Conservation (phyloP, 2,329 filamentous ascomycete species). For the Calonectria pseudoreteaudii region DNA sequence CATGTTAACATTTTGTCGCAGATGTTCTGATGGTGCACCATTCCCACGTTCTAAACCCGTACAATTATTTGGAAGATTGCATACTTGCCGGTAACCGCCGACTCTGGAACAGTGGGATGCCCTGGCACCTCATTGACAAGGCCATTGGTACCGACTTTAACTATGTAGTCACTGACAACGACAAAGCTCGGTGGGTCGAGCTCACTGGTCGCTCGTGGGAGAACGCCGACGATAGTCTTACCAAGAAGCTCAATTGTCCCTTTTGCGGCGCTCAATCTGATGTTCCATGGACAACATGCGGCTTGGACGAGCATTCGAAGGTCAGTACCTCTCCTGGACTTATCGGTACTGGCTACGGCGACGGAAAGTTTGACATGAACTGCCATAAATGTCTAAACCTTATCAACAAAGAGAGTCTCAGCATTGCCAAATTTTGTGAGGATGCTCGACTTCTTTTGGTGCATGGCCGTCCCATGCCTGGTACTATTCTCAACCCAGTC, state of each 20-base stretch:
- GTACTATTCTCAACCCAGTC: conserved; percentile 70
- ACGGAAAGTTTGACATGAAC: conserved; percentile 61
- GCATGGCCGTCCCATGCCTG: conserved; percentile 69
- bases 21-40: conserved; percentile 83
- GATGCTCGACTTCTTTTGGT: conserved; percentile 62
- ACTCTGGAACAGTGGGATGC: conserved; percentile 69
- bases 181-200: conserved; percentile 56
- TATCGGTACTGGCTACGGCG: conserved; percentile 69
- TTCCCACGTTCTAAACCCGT: conserved; percentile 76
- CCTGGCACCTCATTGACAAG: conserved; percentile 68
- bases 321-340: conserved; percentile 42
- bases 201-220: conserved; percentile 65
- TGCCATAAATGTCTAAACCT: conserved; percentile 64
- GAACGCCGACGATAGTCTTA: conserved; percentile 59
- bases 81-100: conserved; percentile 29
- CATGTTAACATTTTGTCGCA: conserved; percentile 31
- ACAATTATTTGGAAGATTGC: conserved; percentile 54
- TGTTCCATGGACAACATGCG: conserved; percentile 67
- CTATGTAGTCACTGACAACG: conserved; percentile 58
- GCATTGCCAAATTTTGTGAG: conserved; percentile 66
- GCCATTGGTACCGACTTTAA: conserved; percentile 67
- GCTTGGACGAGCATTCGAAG: conserved; percentile 32
- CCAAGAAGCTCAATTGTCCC: conserved; percentile 60
- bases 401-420: conserved; percentile 68
- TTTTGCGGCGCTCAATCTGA: conserved; percentile 48